phyloP scores from a whole-genome alignment of 345 rosid species.

The Eucalyptus tenuipes region DNA sequence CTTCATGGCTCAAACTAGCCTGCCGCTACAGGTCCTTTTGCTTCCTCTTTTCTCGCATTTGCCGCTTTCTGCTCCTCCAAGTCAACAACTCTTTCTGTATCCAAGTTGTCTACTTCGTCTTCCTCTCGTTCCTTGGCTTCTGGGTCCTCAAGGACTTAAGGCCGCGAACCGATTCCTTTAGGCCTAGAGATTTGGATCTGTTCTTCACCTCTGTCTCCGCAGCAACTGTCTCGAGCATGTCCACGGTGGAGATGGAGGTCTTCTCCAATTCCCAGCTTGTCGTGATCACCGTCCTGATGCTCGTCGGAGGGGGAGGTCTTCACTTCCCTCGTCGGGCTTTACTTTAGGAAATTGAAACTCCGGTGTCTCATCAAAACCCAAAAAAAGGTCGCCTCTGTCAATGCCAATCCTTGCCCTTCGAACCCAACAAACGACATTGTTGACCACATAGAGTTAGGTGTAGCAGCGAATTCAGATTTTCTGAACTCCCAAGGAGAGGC shows the following conservation, averaged over 20 bases:
- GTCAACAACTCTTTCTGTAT: slow-evolving; percentile 14
- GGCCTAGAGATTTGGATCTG: slow-evolving; percentile 6
- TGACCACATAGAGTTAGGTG: background rate
- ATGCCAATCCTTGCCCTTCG: background rate
- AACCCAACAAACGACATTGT: background rate
- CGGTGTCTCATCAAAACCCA: background rate
- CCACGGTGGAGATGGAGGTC: slow-evolving; percentile 12
- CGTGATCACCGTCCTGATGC: slow-evolving; percentile 37
- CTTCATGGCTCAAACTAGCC: background rate
- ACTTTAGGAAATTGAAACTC: background rate
- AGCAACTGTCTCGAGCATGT: slow-evolving; percentile 2
- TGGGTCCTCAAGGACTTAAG: background rate
- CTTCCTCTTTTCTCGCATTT: background rate
- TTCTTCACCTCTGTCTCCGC: slow-evolving; percentile 1
- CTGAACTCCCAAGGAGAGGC: background rate
- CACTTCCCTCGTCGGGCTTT: background rate
- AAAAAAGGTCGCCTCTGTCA: background rate
- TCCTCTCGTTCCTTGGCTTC: slow-evolving; percentile 22
- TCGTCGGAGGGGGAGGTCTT: slow-evolving; percentile 27
- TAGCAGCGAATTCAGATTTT: background rate
- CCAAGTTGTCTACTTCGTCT: slow-evolving; percentile 23
- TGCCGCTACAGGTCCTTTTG: background rate
- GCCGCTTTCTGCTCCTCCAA: background rate
- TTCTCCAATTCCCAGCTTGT: slow-evolving; percentile 58
- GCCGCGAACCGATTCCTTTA: slow-evolving; percentile 15